A percentile compares a stretch with the other conserved stretches of the same genome.
Evolutionary conservation across 2,329 filamentous ascomycete genomes (phyloP).

Genomic region (Herpotrichia juniperi): DNA sequence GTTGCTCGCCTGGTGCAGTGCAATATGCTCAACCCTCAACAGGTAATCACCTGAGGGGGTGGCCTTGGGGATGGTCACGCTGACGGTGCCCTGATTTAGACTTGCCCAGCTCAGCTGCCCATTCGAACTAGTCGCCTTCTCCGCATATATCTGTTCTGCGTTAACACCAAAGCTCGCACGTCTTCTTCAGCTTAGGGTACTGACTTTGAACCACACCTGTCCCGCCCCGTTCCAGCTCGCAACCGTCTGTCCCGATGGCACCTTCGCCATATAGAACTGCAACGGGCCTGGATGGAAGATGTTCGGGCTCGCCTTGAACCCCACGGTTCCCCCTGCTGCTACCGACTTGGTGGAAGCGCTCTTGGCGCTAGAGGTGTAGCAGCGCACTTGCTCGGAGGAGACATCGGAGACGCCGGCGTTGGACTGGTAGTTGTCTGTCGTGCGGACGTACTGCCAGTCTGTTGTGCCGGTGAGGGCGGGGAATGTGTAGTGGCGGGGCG

Average conservation of each 20-base stretch:
- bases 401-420: slow-evolving; percentile 40
- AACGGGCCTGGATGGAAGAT: slow-evolving; percentile 44
- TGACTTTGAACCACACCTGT: slow-evolving; percentile 47
- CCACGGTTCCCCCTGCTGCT: slow-evolving; percentile 36
- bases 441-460: slow-evolving; percentile 40
- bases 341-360: slow-evolving; percentile 24
- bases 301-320: slow-evolving; percentile 36
- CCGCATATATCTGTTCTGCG: slow-evolving; percentile 36
- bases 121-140: slow-evolving; percentile 24
- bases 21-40: slow-evolving; percentile 55
- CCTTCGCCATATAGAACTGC: slow-evolving; percentile 48
- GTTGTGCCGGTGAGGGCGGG: slow-evolving; percentile 27
- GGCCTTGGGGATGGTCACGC: slow-evolving; percentile 47
- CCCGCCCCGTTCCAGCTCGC: slow-evolving; percentile 39
- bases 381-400: slow-evolving; percentile 36
- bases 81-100: slow-evolving; percentile 25
- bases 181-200: too few relatives aligned
- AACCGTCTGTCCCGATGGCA: slow-evolving; percentile 33
- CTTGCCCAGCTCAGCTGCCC: slow-evolving; percentile 34
- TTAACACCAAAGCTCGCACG: too few relatives aligned
- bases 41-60: slow-evolving; percentile 53
- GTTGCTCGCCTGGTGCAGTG: slow-evolving; percentile 45
- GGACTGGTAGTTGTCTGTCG: slow-evolving; percentile 37
- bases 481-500: slow-evolving; percentile 38
- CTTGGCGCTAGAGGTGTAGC: slow-evolving; percentile 34